A percentile compares a stretch with the other conserved stretches of the same genome.
Evolutionary conservation across 495 filamentous ascomycete genomes (phyloP).

Genomic region (Clavariopsis aquatica): DNA sequence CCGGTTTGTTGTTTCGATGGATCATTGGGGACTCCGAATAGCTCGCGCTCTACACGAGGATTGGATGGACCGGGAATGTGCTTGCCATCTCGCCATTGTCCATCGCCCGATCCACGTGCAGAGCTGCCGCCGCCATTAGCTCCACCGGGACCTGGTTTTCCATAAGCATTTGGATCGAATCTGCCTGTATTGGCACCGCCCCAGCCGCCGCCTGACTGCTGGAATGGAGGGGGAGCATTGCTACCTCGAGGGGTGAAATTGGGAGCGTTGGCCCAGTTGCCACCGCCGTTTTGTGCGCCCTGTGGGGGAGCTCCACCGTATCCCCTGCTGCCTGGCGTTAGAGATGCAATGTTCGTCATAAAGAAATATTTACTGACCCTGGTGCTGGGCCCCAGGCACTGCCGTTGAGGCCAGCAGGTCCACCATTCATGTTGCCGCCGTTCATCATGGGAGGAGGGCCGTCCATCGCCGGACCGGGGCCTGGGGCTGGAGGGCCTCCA

Average conservation of each 20-base stretch:
- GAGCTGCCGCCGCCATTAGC: constrained; percentile 47
- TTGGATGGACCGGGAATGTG: constrained; percentile 88
- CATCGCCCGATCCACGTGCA: constrained; percentile 83
- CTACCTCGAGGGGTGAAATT: constrained; percentile 65
- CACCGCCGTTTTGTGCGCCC: constrained; percentile 53
- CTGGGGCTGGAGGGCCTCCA: neutral
- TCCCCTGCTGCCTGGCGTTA: constrained; percentile 26
- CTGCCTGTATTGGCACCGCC: constrained; percentile 20
- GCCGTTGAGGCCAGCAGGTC: constrained; percentile 51
- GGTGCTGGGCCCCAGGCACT: constrained; percentile 58
- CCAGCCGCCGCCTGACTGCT: constrained; percentile 30
- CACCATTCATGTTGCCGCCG: constrained; percentile 47
- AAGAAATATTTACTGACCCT: constrained; percentile 50
- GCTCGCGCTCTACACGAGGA: constrained; percentile 85
- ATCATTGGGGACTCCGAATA: constrained; percentile 92
- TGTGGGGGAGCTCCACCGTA: constrained; percentile 36
- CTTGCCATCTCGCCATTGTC: constrained; percentile 95
- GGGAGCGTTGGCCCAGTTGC: constrained; percentile 69
- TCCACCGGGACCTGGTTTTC: constrained; percentile 58
- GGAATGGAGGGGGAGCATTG: constrained; percentile 16
- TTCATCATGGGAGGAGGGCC: constrained; percentile 43
- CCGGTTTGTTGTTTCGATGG: constrained; percentile 92
- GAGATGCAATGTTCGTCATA: neutral
- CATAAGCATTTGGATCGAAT: constrained; percentile 72
- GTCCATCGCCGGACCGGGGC: constrained; percentile 17